A percentile compares a stretch with the other conserved stretches of the same genome.
Conservation (phyloP, 441 rosid species). For the Geranium incanum region DNA sequence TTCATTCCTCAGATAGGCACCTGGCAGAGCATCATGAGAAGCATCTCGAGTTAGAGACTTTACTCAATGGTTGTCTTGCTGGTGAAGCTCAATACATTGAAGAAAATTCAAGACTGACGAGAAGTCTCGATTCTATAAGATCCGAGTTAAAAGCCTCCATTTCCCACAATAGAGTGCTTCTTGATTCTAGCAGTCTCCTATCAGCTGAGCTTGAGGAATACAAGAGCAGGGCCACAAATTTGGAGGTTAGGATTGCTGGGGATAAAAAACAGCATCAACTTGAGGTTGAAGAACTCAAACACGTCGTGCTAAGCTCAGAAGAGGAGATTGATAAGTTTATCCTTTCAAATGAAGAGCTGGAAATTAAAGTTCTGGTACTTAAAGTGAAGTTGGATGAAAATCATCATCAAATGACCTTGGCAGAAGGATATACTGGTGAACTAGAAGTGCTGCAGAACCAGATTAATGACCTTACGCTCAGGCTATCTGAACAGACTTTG, state of each 20-base stretch:
- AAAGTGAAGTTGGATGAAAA: conserved; percentile 54
- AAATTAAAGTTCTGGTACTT: conserved; percentile 44
- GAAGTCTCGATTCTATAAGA: conserved; percentile 39
- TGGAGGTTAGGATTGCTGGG: conserved; percentile 29
- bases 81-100: conserved; percentile 43
- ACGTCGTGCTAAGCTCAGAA: conserved; percentile 34
- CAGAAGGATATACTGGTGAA: conserved; percentile 36
- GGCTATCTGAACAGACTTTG: conserved; percentile 69
- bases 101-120: conserved; percentile 51
- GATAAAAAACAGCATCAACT: conserved; percentile 33
- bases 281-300: conserved; percentile 50
- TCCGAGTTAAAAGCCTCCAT: conserved; percentile 56
- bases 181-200: conserved; percentile 33
- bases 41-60: conserved; percentile 41
- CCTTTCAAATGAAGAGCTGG: conserved; percentile 54
- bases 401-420: conserved; percentile 29
- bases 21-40: conserved; percentile 47
- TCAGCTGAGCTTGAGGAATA: conserved; percentile 46
- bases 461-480: conserved; percentile 54
- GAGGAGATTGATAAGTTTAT: conserved; percentile 54
- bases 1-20: conserved; percentile 36
- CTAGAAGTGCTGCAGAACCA: conserved; percentile 37
- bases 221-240: conserved; percentile 28
- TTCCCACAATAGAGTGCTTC: conserved; percentile 44
- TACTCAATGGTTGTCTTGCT: conserved; percentile 48